Percentiles rank a stretch among this genome's conserved stretches.
phyloP scores from a whole-genome alignment of 768 basidiomycete genomes.

The Russula emetica region DNA sequence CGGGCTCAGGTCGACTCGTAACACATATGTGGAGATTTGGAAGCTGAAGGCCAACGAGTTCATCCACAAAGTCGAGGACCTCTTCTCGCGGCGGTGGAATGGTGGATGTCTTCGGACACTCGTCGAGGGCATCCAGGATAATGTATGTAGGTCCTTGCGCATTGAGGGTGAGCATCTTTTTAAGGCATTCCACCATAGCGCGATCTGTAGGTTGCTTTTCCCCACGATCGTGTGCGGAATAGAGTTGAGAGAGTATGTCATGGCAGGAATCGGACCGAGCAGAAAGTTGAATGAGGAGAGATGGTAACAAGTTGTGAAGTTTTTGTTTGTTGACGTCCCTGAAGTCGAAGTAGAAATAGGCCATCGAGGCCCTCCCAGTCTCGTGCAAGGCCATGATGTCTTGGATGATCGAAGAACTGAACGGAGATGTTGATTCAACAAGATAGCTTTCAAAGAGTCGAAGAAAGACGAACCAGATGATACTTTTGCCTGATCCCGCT shows the following conservation, averaged over 20 bases:
- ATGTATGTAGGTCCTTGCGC: background rate
- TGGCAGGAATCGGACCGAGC: background rate
- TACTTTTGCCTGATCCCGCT: conserved; percentile 15
- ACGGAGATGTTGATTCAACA: background rate
- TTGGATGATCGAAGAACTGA: conserved; percentile 11
- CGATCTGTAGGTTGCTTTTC: background rate
- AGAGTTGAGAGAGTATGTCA: background rate
- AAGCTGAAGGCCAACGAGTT: background rate
- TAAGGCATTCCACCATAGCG: conserved; percentile 1
- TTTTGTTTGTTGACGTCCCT: conserved; percentile 5
- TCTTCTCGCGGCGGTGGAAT: conserved; percentile 5
- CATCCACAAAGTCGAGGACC: background rate
- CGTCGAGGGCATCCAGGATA: conserved; percentile 18
- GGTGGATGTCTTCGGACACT: conserved; percentile 2
- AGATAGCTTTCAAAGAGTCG: too few relatives aligned
- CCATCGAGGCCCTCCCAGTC: background rate
- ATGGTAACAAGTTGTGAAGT: conserved; percentile 1
- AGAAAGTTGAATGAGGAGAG: conserved; percentile 9
- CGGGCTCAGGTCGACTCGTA: conserved; percentile 9
- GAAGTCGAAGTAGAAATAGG: conserved; percentile 13
- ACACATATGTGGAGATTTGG: conserved; percentile 10
- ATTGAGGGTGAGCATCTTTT: background rate
- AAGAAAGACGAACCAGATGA: conserved; percentile 3
- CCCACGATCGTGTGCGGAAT: background rate
- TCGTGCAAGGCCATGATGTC: background rate